Base-by-base conservation (phyloP, 768 basidiomycete genomes). In the Tulasnella calospora region DNA sequence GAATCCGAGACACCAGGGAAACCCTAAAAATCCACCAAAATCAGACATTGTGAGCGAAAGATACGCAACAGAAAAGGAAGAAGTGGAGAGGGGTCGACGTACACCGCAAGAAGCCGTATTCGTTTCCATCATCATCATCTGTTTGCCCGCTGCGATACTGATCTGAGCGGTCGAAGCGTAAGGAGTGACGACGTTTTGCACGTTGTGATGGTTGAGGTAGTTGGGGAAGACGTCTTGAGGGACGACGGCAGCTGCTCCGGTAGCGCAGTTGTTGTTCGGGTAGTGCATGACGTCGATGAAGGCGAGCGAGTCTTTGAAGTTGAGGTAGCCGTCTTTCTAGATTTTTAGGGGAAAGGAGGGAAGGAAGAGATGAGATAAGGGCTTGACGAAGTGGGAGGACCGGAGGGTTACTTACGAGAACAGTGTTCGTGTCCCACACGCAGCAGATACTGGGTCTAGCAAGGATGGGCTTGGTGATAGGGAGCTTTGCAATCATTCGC, bases 71-170 rank as follows among this genome's bases (percentile, higher is more conserved):
- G 86, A 76, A 89, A 80, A 85, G 82, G 81, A 89, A 72, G 15
- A 15, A 15, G 13, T 44, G 13, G 41, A 4, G 10, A 15, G 33
- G 30, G 8, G 10, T 5, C 3, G 6, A 41, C 38, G 7, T 46
- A 88, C 89, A 78, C 87, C 88, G 82, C 89, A 89, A 71, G 85
- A 86, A 1, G 88, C 88, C 21, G 87, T 86, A 80, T 88, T 92
- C 7, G 90, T 91, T 83, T 92, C 91, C 80, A 92, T 87, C 91
- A 92, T 91, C 74, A 91, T 80, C 44, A 92, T 83, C 33, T 86
- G 86, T 76, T 84, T 84, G 35, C 83, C 82, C 33, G 80, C 79
- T 2, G 79, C 76, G 80, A 88, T 10, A 17, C n/a, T 30, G 17
- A 76, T 35, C 3, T 40, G 55, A 27, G 61, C n/a, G 33, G 55